phyloP scores from a whole-genome alignment of 495 filamentous ascomycete genomes.

The Filosporella fistucella region DNA sequence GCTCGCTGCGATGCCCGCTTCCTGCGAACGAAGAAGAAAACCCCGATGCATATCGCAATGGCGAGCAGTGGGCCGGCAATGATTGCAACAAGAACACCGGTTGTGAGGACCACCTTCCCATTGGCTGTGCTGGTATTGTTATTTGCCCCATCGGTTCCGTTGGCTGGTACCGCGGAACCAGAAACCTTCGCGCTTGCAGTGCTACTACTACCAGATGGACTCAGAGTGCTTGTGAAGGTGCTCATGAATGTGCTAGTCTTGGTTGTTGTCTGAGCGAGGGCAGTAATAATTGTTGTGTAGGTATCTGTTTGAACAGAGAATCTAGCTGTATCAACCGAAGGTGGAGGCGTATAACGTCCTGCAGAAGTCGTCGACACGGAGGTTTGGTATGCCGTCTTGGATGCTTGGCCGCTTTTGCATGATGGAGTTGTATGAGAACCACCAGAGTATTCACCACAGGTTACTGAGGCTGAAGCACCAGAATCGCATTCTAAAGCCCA shows the following conservation, averaged over 20 bases:
- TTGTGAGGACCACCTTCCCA: not conserved
- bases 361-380: constrained; percentile 3
- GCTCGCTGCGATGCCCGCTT: not conserved
- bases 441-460: constrained; percentile 1
- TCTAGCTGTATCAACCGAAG: constrained; percentile 5
- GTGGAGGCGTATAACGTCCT: constrained; percentile 12
- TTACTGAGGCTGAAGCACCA: not conserved
- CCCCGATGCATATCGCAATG: not conserved
- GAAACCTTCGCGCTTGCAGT: not conserved
- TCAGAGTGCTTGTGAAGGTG: constrained; percentile 12
- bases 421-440: not conserved
- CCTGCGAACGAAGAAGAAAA: constrained; percentile 9
- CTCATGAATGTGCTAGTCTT: constrained; percentile 7
- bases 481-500: constrained; percentile 10
- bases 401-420: not conserved
- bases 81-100: constrained; percentile 5
- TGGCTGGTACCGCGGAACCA: not conserved
- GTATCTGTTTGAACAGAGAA: constrained; percentile 8
- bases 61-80: not conserved
- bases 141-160: not conserved
- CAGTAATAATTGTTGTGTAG: constrained; percentile 5
- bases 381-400: not conserved
- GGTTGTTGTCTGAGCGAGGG: constrained; percentile 6
- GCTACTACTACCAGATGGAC: not conserved
- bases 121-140: not conserved